These are phyloP conservation scores for Gyromitra esculenta DNA, from an alignment of 2,329 filamentous ascomycete species.

Conservation along the genomic window DNA sequence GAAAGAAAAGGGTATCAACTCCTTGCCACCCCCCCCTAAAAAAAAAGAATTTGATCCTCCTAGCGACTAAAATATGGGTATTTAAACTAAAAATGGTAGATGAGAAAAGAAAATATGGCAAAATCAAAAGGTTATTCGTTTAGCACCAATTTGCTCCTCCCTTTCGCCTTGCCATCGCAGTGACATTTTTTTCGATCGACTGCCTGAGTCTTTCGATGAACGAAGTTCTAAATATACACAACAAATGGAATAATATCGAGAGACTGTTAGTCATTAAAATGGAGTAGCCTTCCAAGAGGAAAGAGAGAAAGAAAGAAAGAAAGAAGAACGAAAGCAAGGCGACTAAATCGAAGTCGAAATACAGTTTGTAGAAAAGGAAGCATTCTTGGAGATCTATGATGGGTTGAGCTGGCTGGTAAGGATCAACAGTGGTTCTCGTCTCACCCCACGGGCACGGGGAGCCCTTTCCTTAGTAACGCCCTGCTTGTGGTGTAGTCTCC, in stretches of 20 bases:
- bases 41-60: background rate
- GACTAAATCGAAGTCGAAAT: background rate
- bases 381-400: background rate
- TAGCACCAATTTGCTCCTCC: background rate
- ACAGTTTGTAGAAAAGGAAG: background rate
- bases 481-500: background rate
- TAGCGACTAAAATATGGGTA: background rate
- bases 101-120: background rate
- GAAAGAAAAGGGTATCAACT: background rate
- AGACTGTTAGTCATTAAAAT: background rate
- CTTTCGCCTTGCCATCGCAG: background rate
- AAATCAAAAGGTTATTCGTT: background rate
- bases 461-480: background rate
- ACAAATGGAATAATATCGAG: background rate
- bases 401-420: background rate
- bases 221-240: background rate
- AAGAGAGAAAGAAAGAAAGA: background rate
- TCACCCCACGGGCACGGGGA: background rate
- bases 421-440: background rate
- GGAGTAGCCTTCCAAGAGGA: background rate
- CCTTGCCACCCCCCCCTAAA: background rate
- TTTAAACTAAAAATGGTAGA: background rate
- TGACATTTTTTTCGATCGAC: background rate
- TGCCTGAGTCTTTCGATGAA: background rate
- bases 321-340: background rate